Evolutionary conservation across 768 basidiomycete species (phyloP).

Genomic region (Suillus occidentalis): DNA sequence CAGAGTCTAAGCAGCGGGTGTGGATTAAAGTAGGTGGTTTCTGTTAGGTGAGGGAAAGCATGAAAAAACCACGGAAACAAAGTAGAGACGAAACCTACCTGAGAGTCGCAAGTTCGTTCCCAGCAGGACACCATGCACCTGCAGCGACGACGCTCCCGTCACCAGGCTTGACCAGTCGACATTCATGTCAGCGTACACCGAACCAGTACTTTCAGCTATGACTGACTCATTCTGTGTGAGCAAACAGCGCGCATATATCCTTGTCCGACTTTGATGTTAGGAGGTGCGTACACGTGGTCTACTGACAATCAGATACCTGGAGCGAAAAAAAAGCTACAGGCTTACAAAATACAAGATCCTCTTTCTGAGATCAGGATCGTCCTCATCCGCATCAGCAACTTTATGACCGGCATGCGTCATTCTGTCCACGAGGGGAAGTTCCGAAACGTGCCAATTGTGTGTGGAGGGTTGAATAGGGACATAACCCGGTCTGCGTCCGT

Average conservation of each 20-base stretch:
- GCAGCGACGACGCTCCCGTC: conserved; percentile 73
- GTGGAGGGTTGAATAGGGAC: conserved; percentile 59
- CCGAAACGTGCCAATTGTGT: conserved; percentile 58
- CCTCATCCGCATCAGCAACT: conserved; percentile 60
- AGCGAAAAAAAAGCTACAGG: conserved; percentile 10
- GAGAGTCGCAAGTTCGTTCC: conserved; percentile 76
- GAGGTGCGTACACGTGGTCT: background rate
- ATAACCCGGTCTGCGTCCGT: conserved; percentile 61
- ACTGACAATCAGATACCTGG: background rate
- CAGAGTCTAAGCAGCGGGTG: conserved; percentile 46
- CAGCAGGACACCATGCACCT: conserved; percentile 77
- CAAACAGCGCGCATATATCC: background rate
- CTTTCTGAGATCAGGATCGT: conserved; percentile 82
- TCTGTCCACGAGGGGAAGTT: conserved; percentile 67
- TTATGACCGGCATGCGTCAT: conserved; percentile 39
- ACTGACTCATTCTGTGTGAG: background rate
- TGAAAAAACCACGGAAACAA: background rate
- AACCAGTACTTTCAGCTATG: background rate
- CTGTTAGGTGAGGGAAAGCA: conserved; percentile 29
- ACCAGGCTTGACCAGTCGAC: conserved; percentile 57
- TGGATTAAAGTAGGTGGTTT: conserved; percentile 62
- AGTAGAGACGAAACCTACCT: conserved; percentile 41
- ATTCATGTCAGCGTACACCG: conserved; percentile 3
- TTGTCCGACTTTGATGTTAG: background rate
- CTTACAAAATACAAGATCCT: conserved; percentile 75